Conservation (phyloP, 2,329 filamentous ascomycete genomes). For the Lachnellula hyalina region DNA sequence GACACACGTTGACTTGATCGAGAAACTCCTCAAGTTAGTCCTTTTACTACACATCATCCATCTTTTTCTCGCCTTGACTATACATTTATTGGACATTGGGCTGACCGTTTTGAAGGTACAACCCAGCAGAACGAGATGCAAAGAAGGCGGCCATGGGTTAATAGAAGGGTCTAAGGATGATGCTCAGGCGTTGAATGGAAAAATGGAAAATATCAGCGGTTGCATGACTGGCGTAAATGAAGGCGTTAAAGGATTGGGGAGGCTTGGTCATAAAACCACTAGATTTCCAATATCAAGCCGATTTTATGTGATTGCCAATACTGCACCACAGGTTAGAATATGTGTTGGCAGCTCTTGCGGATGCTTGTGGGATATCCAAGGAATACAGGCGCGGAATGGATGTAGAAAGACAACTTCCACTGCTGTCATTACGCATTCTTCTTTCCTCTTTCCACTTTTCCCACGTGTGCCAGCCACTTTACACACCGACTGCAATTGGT, state of each 20-base stretch:
- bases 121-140: constrained; percentile 42
- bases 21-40: constrained; percentile 86
- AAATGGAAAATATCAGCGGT: constrained; percentile 8
- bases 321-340: not conserved
- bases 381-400: too few relatives aligned
- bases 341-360: too few relatives aligned
- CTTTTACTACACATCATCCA: not conserved
- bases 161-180: constrained; percentile 1
- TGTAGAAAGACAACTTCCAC: too few relatives aligned
- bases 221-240: constrained; percentile 22
- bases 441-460: too few relatives aligned
- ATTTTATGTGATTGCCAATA: constrained; percentile 4
- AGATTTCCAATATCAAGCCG: constrained; percentile 19
- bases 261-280: constrained; percentile 7
- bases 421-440: too few relatives aligned
- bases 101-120: constrained; percentile 36
- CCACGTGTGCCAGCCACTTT: not conserved
- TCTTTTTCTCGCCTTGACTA: too few relatives aligned
- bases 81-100: not conserved
- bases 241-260: constrained; percentile 20
- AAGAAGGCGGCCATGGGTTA: constrained; percentile 34
- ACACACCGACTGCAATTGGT: not conserved
- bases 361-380: too few relatives aligned
- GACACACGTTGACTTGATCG: constrained; percentile 97
- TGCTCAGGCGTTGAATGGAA: constrained; percentile 23